Conservation (phyloP, 306 rosid species). For the Sphenostylis stenocarpa region DNA sequence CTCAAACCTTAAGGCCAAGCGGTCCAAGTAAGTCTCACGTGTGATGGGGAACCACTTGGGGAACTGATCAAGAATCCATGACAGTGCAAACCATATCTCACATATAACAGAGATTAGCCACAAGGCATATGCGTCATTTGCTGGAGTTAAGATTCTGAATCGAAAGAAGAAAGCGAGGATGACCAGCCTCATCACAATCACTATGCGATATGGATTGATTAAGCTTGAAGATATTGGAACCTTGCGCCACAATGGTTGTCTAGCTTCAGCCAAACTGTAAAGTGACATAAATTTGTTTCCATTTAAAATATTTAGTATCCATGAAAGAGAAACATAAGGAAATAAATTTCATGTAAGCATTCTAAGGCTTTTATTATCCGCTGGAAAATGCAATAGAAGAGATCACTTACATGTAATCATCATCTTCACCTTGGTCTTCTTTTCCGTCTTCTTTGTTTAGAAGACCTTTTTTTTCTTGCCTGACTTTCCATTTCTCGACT, state of each 20-base stretch:
- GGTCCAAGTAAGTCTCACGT: conserved; percentile 72
- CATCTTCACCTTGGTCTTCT: conserved; percentile 73
- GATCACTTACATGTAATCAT: conserved; percentile 72
- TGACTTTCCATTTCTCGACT: conserved; percentile 98
- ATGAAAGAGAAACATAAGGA: conserved; percentile 1
- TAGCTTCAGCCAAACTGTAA: conserved; percentile 84
- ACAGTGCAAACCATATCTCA: conserved; percentile 91
- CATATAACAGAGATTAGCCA: conserved; percentile 88
- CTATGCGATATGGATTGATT: conserved; percentile 55
- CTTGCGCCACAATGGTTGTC: conserved; percentile 78
- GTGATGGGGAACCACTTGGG: conserved; percentile 85
- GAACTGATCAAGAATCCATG: conserved; percentile 92
- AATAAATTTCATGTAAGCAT: neutral
- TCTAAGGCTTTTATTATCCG: neutral
- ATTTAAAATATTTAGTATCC: neutral
- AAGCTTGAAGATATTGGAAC: conserved; percentile 51
- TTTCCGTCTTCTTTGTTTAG: conserved; percentile 68
- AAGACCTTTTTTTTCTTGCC: conserved; percentile 88
- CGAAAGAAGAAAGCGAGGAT: conserved; percentile 50
- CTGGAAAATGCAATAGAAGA: neutral
- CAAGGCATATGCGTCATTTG: conserved; percentile 68
- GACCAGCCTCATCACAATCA: conserved; percentile 46
- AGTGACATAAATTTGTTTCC: neutral
- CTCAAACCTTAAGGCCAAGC: conserved; percentile 74
- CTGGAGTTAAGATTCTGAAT: conserved; percentile 52